These are phyloP conservation scores for Penicillium sp. DNA, from an alignment of 2,329 filamentous ascomycete species.

Conservation along the genomic window DNA sequence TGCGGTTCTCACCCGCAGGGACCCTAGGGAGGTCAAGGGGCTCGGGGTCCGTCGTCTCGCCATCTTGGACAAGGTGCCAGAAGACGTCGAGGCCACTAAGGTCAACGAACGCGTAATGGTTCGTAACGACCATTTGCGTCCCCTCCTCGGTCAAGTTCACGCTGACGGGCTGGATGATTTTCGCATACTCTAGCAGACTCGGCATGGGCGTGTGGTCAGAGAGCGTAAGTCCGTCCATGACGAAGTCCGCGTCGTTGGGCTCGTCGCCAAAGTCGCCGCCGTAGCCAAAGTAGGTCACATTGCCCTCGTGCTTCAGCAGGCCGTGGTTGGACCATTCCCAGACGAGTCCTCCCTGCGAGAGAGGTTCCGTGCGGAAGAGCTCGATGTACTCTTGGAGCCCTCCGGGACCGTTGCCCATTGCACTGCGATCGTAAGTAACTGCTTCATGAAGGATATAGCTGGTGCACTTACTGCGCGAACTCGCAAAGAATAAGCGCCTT, in stretches of 20 bases:
- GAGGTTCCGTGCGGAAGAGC: constrained; percentile 64
- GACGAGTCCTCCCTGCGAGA: constrained; percentile 69
- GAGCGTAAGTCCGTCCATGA: constrained; percentile 63
- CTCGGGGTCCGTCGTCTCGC: constrained; percentile 30
- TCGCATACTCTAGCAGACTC: constrained; percentile 62
- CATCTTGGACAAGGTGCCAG: constrained; percentile 23
- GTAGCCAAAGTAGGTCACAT: constrained; percentile 58
- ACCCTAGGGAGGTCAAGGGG: constrained; percentile 49
- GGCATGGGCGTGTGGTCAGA: constrained; percentile 60
- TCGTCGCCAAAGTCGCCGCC: constrained; percentile 67
- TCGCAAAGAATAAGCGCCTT: constrained; percentile 54
- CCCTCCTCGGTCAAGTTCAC: constrained; percentile 45
- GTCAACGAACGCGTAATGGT: constrained; percentile 56
- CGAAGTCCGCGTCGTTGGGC: constrained; percentile 65
- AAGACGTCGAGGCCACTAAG: constrained; percentile 48
- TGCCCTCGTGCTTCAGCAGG: constrained; percentile 46
- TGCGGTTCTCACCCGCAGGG: constrained; percentile 45
- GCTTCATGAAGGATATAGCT: not conserved
- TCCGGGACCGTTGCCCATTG: constrained; percentile 78
- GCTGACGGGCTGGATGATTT: constrained; percentile 61
- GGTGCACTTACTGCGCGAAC: constrained; percentile 48
- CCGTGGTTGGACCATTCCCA: constrained; percentile 72
- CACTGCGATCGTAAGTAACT: constrained; percentile 31
- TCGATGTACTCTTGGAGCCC: constrained; percentile 70
- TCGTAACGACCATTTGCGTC: constrained; percentile 46